Base-by-base conservation (phyloP, 345 rosid genomes). In the Leavenworthia alabamica region DNA sequence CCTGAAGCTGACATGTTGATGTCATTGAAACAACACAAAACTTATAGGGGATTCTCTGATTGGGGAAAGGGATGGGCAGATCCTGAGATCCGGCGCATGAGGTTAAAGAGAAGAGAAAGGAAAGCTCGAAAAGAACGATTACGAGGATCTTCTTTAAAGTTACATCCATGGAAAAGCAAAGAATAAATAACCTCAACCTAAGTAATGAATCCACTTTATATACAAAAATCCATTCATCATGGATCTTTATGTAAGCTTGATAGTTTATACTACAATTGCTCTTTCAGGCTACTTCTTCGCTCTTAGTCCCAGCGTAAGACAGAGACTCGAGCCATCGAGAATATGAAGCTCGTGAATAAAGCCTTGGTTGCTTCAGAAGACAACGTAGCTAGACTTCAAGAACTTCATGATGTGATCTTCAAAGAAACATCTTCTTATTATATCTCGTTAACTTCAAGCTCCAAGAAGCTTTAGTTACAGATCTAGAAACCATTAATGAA, bases 21-120 rank as follows among this genome's bases (percentile, higher is more conserved):
- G 20, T 72, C 91, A 0, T 22, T 48, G 56, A 73, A 64, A 54
- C 72, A 55, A 44, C n/a, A 8, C 16, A 65, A 43, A 62, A 26
- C 86, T 17, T 73, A 79, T 58, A 74, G 83, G 15, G 76, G 76
- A 39, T 82, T 86, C 74, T 77, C 89, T 3, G 81, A 77, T 0
- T 86, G 96, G 94, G 89, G 96, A 8, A 86, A 78, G 60, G 96
- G 96, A 43, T 91, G 98, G 98, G 95, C 95, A 23, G 83, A 86
- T 78, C 95, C 96, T 27, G 90, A 83, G 75, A 88, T 80, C 62
- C 83, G 92, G 2, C 83, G 84, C 1, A 80, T 74, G 31, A 81
- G 92, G 27, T 62, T 88, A 47, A 77, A 35, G 40, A 75, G 66
- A 41, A 32, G 26, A 52, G 58, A 32, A 19, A 79, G 20, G 32